Base-by-base conservation (phyloP, 257 asterid genomes). In the Nemophila menziesii region DNA sequence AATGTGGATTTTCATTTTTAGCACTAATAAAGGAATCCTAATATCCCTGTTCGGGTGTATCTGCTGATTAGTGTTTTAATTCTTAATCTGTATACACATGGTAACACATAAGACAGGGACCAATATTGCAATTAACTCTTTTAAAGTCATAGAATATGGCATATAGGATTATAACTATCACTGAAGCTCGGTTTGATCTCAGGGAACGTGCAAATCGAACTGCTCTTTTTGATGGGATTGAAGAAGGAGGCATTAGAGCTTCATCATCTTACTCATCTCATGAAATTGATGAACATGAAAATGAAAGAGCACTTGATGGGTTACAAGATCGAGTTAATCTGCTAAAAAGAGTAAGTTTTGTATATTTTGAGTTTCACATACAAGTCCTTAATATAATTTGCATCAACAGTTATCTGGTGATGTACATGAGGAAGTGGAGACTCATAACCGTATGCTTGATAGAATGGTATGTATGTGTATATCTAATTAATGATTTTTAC, bases 161-260 rank as follows among this genome's bases (percentile, higher is more conserved):
- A 16, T 37, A 9, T 13, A 4, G 3, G 42, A 11, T 13, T 21
- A 45, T 11, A 39, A 44, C 48, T n/a, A n/a, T n/a, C n/a, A n/a
- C n/a, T n/a, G n/a, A n/a, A n/a, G n/a, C n/a, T n/a, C n/a, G n/a
- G 22, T 43, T 36, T 46, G 60, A 11, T 46, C 49, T 33, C 57
- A 87, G 89, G 92, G 97, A 87, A 21, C 83, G 89, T 42, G 72
- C 64, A 60, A 55, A 72, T 46, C 79, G 95, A 71, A 49, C 55
- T 55, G 86, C 97, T 22, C 83, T 87, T n/a, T 83, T 87, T 60
- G 95, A 87, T 62, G 97, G 95, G n/a, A 87, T 87, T 52, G 97
- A 87, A 72, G 95, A 87, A 66, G 95, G 95, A 45, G 97, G 93
- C 23, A 77, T 87, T 54, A 68, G 92, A 66, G 86, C 92, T 57